Evolutionary conservation across 73 alveolate species (phyloP).

Genomic region (Paramecium tetraurelia): DNA sequence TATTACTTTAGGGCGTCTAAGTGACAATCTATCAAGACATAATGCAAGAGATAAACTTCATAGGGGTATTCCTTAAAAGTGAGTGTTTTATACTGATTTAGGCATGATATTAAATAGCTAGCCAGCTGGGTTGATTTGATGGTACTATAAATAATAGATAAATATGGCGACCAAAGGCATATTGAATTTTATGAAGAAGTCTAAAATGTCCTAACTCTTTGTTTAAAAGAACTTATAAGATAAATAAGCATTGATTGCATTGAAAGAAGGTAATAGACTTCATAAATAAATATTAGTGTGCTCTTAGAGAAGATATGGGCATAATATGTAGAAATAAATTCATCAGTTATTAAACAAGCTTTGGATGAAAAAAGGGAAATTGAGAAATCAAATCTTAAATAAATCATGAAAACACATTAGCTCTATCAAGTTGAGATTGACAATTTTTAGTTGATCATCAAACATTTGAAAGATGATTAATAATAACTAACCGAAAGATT

Average conservation of each 20-base stretch:
- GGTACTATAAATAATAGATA: not conserved
- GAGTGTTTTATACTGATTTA: not conserved
- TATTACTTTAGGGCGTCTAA: not conserved
- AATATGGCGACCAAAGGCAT: not conserved
- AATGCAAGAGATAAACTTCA: constrained; percentile 8
- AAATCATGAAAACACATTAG: constrained; percentile 5
- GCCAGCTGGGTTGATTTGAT: constrained; percentile 29
- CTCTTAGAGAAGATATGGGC: constrained; percentile 19
- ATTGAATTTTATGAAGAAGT: not conserved
- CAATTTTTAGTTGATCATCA: not conserved
- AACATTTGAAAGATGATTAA: not conserved
- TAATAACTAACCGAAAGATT: not conserved
- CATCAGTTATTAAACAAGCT: not conserved
- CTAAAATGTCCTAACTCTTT: not conserved
- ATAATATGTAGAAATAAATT: constrained; percentile 18
- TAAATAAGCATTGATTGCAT: constrained; percentile 27
- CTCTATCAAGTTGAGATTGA: not conserved
- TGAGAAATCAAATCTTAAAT: not conserved
- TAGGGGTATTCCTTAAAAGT: constrained; percentile 43
- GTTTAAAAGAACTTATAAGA: constrained; percentile 20
- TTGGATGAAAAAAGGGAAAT: not conserved
- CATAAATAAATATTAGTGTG: not conserved
- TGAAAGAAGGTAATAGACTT: not conserved
- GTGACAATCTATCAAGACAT: constrained; percentile 4
- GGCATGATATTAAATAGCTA: not conserved